Percentiles rank a stretch among this genome's conserved stretches.
Conservation (phyloP, 192 early-diverging fungal species). For the Lunasporangiospora selenospora region DNA sequence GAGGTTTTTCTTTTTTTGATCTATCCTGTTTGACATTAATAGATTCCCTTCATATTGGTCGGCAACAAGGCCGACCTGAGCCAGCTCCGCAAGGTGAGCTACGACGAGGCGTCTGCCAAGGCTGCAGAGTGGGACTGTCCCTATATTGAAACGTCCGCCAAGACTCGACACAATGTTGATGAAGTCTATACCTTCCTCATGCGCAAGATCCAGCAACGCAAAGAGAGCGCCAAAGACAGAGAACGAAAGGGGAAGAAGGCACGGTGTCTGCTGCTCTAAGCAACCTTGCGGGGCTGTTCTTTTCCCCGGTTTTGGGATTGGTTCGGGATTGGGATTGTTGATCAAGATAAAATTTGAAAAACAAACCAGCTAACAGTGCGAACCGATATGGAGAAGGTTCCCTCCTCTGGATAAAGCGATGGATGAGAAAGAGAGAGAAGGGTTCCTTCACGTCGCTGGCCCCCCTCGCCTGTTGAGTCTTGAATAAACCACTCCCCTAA, state of each 20-base stretch:
- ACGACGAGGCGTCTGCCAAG: conserved; percentile 60
- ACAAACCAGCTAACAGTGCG: too few relatives aligned
- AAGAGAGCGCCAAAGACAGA: conserved; percentile 56
- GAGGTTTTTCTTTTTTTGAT: too few relatives aligned
- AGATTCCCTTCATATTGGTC: conserved; percentile 82
- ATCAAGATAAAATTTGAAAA: too few relatives aligned
- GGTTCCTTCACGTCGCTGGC: too few relatives aligned
- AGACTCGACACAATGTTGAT: conserved; percentile 82
- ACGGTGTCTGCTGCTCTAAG: conserved; percentile 47
- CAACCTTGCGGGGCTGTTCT: too few relatives aligned
- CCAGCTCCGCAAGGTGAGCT: conserved; percentile 64
- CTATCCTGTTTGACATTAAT: background rate
- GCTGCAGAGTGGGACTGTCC: conserved; percentile 74
- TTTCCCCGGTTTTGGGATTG: too few relatives aligned
- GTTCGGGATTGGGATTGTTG: too few relatives aligned
- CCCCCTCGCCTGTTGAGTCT: too few relatives aligned
- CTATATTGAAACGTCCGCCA: conserved; percentile 78
- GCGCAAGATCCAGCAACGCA: conserved; percentile 76
- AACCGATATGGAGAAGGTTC: background rate
- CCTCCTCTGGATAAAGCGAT: background rate
- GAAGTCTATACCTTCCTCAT: conserved; percentile 78
- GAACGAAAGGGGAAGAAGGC: conserved; percentile 44
- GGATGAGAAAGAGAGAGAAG: background rate
- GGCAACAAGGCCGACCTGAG: conserved; percentile 81
- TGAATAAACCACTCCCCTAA: too few relatives aligned